Percentiles rank a stretch among this genome's conserved stretches.
These are phyloP conservation scores for Mycosphaerella sp. DNA, from an alignment of 2,329 filamentous ascomycete species.

Conservation along the genomic window DNA sequence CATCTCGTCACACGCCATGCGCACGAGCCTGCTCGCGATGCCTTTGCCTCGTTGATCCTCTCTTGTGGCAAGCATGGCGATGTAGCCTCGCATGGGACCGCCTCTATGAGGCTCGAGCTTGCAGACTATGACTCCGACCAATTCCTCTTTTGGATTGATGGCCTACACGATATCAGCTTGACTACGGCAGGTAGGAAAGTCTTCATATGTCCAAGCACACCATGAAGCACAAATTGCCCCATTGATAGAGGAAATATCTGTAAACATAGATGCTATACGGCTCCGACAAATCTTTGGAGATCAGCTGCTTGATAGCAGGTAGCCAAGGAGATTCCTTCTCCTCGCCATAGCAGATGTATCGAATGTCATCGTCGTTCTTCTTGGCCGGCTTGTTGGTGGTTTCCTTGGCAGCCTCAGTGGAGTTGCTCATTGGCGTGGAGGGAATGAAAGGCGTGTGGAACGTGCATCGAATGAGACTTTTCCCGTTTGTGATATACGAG, in stretches of 20 bases:
- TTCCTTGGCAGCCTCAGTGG: conserved; percentile 3
- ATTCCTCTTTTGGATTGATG: conserved; percentile 51
- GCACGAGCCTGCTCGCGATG: conserved; percentile 81
- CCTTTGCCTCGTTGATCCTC: conserved; percentile 74
- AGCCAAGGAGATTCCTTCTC: conserved; percentile 62
- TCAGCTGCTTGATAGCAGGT: conserved; percentile 81
- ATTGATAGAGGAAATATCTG: conserved; percentile 95
- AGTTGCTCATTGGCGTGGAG: conserved; percentile 10
- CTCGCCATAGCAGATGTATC: conserved; percentile 55
- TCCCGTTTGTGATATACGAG: neutral
- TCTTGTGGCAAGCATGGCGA: conserved; percentile 94
- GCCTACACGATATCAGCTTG: conserved; percentile 32
- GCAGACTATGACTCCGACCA: conserved; percentile 88
- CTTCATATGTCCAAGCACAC: conserved; percentile 41
- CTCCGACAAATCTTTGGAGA: conserved; percentile 93
- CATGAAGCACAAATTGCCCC: conserved; percentile 96
- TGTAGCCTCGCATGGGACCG: conserved; percentile 85
- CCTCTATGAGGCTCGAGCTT: conserved; percentile 88
- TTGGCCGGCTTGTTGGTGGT: conserved; percentile 6
- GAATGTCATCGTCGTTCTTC: conserved; percentile 21
- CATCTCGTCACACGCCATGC: conserved; percentile 88
- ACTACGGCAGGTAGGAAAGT: neutral
- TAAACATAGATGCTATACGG: conserved; percentile 99
- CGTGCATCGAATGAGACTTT: neutral
- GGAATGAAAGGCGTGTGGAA: neutral